phyloP scores from a whole-genome alignment of 805 yeast genomes.

The Nakazawaea ambrosiae region DNA sequence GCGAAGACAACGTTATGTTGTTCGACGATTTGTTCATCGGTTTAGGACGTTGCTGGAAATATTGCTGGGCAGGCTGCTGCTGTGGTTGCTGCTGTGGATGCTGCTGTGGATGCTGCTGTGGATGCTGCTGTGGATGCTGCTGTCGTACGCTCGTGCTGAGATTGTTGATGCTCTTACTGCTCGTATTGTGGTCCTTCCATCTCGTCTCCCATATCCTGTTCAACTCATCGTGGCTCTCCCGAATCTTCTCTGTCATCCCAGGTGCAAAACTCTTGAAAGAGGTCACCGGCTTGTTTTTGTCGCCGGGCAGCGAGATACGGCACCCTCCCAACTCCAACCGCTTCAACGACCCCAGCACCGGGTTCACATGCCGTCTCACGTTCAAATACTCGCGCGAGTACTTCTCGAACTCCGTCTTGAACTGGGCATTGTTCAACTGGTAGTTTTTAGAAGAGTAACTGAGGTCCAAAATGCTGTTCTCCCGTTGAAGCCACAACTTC shows the following conservation, averaged over 20 bases:
- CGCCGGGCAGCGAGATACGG: not conserved
- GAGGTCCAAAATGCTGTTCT: conserved; percentile 60
- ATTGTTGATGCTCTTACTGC: conserved; percentile 4
- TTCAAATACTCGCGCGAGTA: conserved; percentile 67
- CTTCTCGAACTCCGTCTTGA: conserved; percentile 72
- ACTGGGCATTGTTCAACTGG: conserved; percentile 32
- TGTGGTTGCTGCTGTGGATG: not conserved
- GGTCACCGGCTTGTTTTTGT: not conserved
- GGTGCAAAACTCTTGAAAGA: conserved; percentile 8
- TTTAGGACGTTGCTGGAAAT: not conserved
- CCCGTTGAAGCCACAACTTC: conserved; percentile 77
- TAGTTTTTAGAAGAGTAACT: conserved; percentile 23
- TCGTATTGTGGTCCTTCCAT: conserved; percentile 8
- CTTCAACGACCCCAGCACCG: conserved; percentile 55
- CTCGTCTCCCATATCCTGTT: conserved; percentile 7
- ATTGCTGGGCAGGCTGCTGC: not conserved
- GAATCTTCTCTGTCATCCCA: not conserved
- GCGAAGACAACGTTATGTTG: conserved; percentile 1
- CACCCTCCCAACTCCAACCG: conserved; percentile 30
- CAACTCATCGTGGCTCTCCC: conserved; percentile 3
- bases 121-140: not conserved
- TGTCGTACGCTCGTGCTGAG: not conserved
- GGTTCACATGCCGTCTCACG: conserved; percentile 63
- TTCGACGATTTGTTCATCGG: not conserved
- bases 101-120: conserved; percentile 5